A percentile compares a stretch with the other conserved stretches of the same genome.
phyloP scores from a whole-genome alignment of 257 asterid genomes.

The Solanum phureja region DNA sequence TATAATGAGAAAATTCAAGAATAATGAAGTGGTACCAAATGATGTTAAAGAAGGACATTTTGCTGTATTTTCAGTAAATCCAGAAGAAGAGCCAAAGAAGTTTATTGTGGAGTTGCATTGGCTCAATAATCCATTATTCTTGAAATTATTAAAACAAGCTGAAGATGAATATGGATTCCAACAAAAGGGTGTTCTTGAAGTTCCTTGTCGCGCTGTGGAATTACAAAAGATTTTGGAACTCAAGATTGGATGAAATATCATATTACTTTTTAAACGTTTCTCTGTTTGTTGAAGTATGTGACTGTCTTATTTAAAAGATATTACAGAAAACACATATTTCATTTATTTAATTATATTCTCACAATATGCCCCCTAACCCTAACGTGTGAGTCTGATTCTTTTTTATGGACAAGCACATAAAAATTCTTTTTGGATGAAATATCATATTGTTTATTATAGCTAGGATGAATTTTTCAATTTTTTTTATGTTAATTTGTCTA shows the following conservation, averaged over 20 bases:
- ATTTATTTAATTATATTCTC: too few relatives aligned
- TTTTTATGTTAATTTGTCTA: neutral
- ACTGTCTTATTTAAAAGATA: too few relatives aligned
- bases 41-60: slow-evolving; percentile 2
- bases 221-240: slow-evolving; percentile 10
- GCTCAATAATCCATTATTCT: slow-evolving; percentile 15
- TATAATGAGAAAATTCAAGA: slow-evolving; percentile 6
- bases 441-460: neutral
- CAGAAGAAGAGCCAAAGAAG: slow-evolving; percentile 11
- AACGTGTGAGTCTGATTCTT: too few relatives aligned
- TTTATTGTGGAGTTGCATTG: slow-evolving; percentile 10
- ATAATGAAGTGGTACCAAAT: neutral
- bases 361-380: too few relatives aligned
- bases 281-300: too few relatives aligned
- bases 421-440: neutral
- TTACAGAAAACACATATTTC: too few relatives aligned
- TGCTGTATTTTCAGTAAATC: neutral
- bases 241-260: neutral
- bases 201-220: slow-evolving; percentile 20
- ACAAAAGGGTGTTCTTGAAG: slow-evolving; percentile 17
- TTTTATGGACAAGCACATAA: too few relatives aligned
- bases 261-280: too few relatives aligned
- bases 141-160: slow-evolving; percentile 12
- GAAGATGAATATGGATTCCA: slow-evolving; percentile 27
- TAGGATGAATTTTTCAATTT: neutral